Percentiles rank a stretch among this genome's conserved stretches.
Evolutionary conservation across 2,329 filamentous ascomycete genomes (phyloP).

Genomic region (Aaosphaeria arxii): DNA sequence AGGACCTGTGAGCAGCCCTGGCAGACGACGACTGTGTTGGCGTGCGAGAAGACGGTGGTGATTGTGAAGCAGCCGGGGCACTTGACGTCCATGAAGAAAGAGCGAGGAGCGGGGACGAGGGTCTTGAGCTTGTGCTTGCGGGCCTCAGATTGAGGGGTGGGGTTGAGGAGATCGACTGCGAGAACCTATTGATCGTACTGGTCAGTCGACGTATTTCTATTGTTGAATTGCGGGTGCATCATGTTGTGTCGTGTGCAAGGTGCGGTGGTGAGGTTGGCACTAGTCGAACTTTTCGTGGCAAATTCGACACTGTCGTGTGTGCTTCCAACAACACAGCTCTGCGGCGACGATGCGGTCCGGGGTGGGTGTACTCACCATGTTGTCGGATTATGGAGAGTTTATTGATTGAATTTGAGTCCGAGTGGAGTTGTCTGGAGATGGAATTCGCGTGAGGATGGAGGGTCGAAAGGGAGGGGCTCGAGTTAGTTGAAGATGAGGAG

Average conservation of each 20-base stretch:
- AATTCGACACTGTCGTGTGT: constrained; percentile 32
- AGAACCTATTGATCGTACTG: constrained; percentile 73
- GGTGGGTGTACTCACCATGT: constrained; percentile 35
- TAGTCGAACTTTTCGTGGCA: constrained; percentile 26
- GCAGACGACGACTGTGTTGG: constrained; percentile 99
- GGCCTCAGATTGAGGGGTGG: constrained; percentile 78
- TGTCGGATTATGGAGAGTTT: constrained; percentile 34
- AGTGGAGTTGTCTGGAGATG: constrained; percentile 29
- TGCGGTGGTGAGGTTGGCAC: constrained; percentile 7
- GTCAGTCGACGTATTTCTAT: constrained; percentile 11
- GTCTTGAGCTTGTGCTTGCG: constrained; percentile 99
- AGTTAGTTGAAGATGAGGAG: constrained; percentile 8
- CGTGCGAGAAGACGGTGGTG: constrained; percentile 99
- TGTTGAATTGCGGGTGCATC: constrained; percentile 1
- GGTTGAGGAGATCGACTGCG: constrained; percentile 99
- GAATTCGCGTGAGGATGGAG: constrained; percentile 29
- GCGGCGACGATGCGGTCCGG: constrained; percentile 5
- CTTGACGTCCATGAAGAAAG: constrained; percentile 99
- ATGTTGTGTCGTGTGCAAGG: too few species aligned
- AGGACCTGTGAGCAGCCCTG: constrained; percentile 97
- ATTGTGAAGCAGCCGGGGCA: constrained; percentile 99
- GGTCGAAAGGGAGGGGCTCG: constrained; percentile 31
- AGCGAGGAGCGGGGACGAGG: constrained; percentile 92
- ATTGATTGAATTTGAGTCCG: constrained; percentile 21
- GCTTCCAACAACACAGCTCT: constrained; percentile 12